Evolutionary conservation across 305 asterid species (phyloP), one percentile per base, ranked within the genome.

Genomic region (Galium porrigens): DNA sequence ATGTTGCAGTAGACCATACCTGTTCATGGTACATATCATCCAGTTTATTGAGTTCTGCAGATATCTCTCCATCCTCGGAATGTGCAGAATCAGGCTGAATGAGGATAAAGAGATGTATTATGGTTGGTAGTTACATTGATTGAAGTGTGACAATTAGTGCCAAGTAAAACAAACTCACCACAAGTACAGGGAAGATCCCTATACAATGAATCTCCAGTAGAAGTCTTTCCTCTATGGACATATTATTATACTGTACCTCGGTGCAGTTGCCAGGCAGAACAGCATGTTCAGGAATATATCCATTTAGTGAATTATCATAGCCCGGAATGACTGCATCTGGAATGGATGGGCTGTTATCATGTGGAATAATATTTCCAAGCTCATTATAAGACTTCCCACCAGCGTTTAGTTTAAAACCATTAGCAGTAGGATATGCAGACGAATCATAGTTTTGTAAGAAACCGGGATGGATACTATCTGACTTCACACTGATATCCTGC

Each of bases 151-250:
- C 32, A 57, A 63, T 22, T 11, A 56, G 49, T 2, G 32, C 2
- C 29, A 53, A 39, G 65, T 65, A 74, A 65, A 72, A 29, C 64
- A 68, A 73, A 70, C 92, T 70, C 82, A 91, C 98, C 95, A 57
- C 79, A 72, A 79, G 68, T 69, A 85, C 94, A 1, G 95, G 96
- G 75, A 79, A 85, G 78, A 91, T 79, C 72, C 94, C 98, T 66
- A 91, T 78, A 81, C 82, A 81, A 63, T 81, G 89, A 76, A 91
- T 63, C 80, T 91, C 98, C 77, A 81, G 70, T 58, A 83, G 82
- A 70, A 91, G 85, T 77, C 82, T 81, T 78, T 86, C 96, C 80
- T 81, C 77, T 63, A 84, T 57, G 37, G 97, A 76, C 96, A 86
- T 80, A 69, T 74, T 79, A 67, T 63, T 76, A 69, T 82, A 86